phyloP scores from a whole-genome alignment of 345 rosid genomes.

The Limnanthes douglasii region DNA sequence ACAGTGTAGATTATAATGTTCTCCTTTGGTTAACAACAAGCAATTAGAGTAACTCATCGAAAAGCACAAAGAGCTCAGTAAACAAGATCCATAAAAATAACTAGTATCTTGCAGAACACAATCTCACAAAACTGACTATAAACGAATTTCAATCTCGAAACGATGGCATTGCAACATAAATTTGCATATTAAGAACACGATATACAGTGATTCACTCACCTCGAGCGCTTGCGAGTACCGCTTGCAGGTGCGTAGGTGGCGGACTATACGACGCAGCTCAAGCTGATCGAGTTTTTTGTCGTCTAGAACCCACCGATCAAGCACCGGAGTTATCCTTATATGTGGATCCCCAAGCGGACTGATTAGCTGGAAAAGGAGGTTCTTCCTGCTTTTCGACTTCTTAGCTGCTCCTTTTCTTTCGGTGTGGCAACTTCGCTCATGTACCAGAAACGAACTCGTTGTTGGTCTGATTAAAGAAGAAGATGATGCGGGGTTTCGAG shows the following conservation, averaged over 20 bases:
- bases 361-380: no score
- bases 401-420: no score
- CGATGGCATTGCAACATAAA: neutral
- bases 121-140: slow-evolving; percentile 3
- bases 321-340: slow-evolving; percentile 46
- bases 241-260: slow-evolving; percentile 64
- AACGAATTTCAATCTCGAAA: neutral
- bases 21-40: no score
- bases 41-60: no score
- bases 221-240: slow-evolving; percentile 78
- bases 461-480: no score
- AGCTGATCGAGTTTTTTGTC: slow-evolving; percentile 51
- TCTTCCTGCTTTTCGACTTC: no score
- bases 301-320: slow-evolving; percentile 49
- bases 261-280: slow-evolving; percentile 73
- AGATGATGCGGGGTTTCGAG: no score
- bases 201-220: slow-evolving; percentile 18
- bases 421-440: no score
- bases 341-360: slow-evolving; percentile 61
- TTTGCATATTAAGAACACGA: no score
- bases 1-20: no score
- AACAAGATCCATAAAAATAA: neutral
- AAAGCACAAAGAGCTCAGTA: no score
- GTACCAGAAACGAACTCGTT: no score
- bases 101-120: slow-evolving; percentile 4